Base-by-base conservation (phyloP, 1,139 yeast genomes). In the Debaryomyces sp. region DNA sequence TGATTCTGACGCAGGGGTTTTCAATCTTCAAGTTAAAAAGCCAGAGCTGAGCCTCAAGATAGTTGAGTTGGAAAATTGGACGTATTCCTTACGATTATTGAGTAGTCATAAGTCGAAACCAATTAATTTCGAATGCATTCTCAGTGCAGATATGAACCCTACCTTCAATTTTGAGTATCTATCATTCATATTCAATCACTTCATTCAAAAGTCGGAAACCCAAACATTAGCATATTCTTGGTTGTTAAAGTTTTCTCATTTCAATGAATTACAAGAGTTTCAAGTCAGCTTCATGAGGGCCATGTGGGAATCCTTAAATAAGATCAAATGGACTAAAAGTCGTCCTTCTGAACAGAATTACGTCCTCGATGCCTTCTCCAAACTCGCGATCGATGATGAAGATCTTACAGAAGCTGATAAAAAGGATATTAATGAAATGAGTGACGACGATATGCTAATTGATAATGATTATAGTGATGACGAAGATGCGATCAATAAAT, bases 141-240 rank as follows among this genome's bases (percentile, higher is more conserved):
- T 89, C 23, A 62, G 70, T 15, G 74, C 80, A 8, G 75, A 77
- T 32, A 70, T 88, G 69, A 84, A 80, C 57, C 91, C 96, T 1
- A 76, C 81, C 12, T 86, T 89, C 61, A 82, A 85, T 58, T 77
- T 72, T 50, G 84, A 80, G 34, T 76, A 78, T 30, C 54, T 66
- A 9, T 77, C 89, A 0, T 87, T 90, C 57, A 78, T 86, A 30
- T 90, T 89, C 76, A 87, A 87, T 60, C 76, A 80, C 53, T 71
- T 70, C 27, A 21, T 37, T 8, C n/a, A n/a, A 7, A 43, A 43
- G 26, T 45, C 51, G 1, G 44, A 46, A 12, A 53, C 46, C 7
- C 49, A 51, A 5, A 60, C 70, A 2, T 66, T 59, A 4, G 76
- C 81, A 0, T 73, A 75, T 43, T 85, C 96, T 0, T 88, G 88